phyloP scores from a whole-genome alignment of 371 early-diverging fungal genomes.

The Mycotypha africana region DNA sequence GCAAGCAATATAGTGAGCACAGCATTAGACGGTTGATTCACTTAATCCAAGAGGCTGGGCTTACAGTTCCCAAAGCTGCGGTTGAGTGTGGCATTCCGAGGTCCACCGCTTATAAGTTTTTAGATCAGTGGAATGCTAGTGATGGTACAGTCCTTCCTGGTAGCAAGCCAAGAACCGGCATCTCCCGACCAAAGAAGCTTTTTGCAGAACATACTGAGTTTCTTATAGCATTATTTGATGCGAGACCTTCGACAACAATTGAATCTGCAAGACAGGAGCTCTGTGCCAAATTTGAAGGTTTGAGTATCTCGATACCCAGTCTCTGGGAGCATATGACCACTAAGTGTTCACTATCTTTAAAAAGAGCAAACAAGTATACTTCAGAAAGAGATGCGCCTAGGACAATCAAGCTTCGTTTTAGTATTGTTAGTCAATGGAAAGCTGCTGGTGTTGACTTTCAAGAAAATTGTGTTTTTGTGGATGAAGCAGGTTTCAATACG shows the following conservation, averaged over 20 bases:
- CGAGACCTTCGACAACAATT: conserved; percentile 8
- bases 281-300: conserved; percentile 1
- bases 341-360: conserved; percentile 5
- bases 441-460: conserved; percentile 2
- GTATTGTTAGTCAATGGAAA: background rate
- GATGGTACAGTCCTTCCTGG: conserved; percentile 5
- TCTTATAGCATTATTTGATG: conserved; percentile 8
- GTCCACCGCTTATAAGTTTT: conserved; percentile 7
- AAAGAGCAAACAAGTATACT: conserved; percentile 10
- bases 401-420: background rate
- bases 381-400: background rate
- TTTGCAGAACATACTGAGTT: too few species aligned
- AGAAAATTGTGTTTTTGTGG: conserved; percentile 6
- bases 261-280: conserved; percentile 6
- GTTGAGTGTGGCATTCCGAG: conserved; percentile 9
- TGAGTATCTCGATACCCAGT: conserved; percentile 6
- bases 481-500: conserved; percentile 2
- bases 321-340: conserved; percentile 12
- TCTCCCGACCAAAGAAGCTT: background rate
- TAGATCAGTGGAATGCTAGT: conserved; percentile 6
- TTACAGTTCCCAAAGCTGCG: conserved; percentile 10
- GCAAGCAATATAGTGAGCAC: background rate
- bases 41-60: conserved; percentile 9
- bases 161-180: background rate
- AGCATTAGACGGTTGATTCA: conserved; percentile 1